A percentile compares a stretch with the other conserved stretches of the same genome.
Evolutionary conservation across 1,139 yeast genomes (phyloP).

Genomic region (Taphrina betulina): DNA sequence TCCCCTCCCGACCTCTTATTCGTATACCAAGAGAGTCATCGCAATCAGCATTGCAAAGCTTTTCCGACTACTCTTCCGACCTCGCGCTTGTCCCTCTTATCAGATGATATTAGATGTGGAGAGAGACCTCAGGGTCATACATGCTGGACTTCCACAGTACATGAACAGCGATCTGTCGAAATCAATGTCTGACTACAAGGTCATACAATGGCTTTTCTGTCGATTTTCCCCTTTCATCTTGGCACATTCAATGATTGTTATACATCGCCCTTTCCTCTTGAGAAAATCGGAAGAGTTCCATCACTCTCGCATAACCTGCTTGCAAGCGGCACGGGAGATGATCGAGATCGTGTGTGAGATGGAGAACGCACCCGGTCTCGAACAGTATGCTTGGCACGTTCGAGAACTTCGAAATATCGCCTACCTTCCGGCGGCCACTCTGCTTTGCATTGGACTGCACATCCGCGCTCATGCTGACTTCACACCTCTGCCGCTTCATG

Average conservation of each 20-base stretch:
- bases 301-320: slow-evolving; percentile 5
- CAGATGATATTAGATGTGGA: slow-evolving; percentile 13
- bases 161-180: not conserved
- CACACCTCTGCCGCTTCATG: not conserved
- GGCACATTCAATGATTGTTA: slow-evolving; percentile 4
- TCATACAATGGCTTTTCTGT: slow-evolving; percentile 5
- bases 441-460: slow-evolving; percentile 8
- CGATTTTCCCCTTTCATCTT: slow-evolving; percentile 1
- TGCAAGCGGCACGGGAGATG: not conserved
- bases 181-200: not conserved
- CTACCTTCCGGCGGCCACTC: slow-evolving; percentile 7
- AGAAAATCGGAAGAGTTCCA: slow-evolving; percentile 1
- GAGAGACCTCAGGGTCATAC: not conserved
- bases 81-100: slow-evolving; percentile 12
- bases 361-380: not conserved
- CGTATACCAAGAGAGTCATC: not conserved
- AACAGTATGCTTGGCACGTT: slow-evolving; percentile 5
- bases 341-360: slow-evolving; percentile 1
- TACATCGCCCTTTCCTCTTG: slow-evolving; percentile 9
- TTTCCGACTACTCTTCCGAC: slow-evolving; percentile 4
- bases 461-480: slow-evolving; percentile 1
- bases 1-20: slow-evolving; percentile 9
- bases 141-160: not conserved
- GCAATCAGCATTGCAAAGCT: slow-evolving; percentile 7
- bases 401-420: slow-evolving; percentile 11